Evolutionary conservation across 2,329 filamentous ascomycete species (phyloP), one percentile per base, ranked within the genome.

Genomic region (Purpureocillium takamizusanense): DNA sequence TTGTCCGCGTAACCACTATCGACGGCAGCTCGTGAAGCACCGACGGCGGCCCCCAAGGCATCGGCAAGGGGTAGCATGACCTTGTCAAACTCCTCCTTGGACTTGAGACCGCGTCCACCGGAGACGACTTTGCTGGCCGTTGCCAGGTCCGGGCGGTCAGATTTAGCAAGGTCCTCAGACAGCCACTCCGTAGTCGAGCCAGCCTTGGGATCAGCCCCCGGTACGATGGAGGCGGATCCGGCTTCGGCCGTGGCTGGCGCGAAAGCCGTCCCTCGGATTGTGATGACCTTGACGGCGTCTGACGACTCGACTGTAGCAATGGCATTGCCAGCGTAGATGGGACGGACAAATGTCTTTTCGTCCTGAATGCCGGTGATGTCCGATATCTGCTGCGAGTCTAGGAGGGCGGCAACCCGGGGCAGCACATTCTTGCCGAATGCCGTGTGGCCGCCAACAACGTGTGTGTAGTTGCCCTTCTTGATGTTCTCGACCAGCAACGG

Each of bases 1-100:
- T 98, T 98, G 69, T 98, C 92, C 23, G 92, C 92, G 56, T 95
- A 98, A 5, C 92, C 92, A 52, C 86, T 94, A 66, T 98, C 92
- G 31, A 98, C 92, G 9, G 92, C 92, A 14, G 92, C 92, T 53
- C 92, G 81, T 37, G 87, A 95, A 21, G 92, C 92, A 53, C 92
- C 92, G 44, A 98, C 88, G 4, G 92, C 92, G n/a, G 92, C 92
- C 33, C 89, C 90, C 4, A 98, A 73, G 1, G 87, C 78, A 61
- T 98, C 92, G 2, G 92, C 92, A 39, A 98, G 75, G 32, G 92
- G 90, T 40, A 88, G 72, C 74, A 98, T 97, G 39, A 98, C 62
- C 51, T 76, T 81, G 66, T 98, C 89, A 56, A 98, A 98, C 39
- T 97, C 89, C 61, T 95, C 87, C 72, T 95, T 97, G 13, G 90